phyloP scores from a whole-genome alignment of 1,284 basidiomycete genomes.

The Boletellus deceptivus region DNA sequence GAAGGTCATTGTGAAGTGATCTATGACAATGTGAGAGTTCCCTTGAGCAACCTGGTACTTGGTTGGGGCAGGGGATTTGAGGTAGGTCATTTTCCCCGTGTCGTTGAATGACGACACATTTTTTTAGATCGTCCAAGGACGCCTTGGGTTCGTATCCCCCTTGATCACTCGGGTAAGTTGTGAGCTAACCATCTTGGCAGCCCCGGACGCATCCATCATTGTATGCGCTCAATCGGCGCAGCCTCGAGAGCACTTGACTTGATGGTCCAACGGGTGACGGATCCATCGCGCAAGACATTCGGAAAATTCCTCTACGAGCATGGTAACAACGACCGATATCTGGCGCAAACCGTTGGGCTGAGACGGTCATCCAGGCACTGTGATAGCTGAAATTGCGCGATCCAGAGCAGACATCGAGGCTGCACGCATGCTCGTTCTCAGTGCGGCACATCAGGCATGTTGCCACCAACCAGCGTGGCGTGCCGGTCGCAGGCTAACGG shows the following conservation, averaged over 20 bases:
- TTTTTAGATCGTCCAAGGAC: slow-evolving; percentile 89
- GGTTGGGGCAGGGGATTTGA: slow-evolving; percentile 96
- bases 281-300: slow-evolving; percentile 88
- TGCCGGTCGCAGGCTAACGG: slow-evolving; percentile 5
- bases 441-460: slow-evolving; percentile 82
- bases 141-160: slow-evolving; percentile 70
- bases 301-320: slow-evolving; percentile 91
- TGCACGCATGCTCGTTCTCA: slow-evolving; percentile 83
- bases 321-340: slow-evolving; percentile 46
- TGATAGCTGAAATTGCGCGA: slow-evolving; percentile 87
- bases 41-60: slow-evolving; percentile 78
- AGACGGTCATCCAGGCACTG: slow-evolving; percentile 57
- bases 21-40: slow-evolving; percentile 93
- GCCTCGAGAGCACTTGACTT: slow-evolving; percentile 86
- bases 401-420: slow-evolving; percentile 92
- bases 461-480: background rate
- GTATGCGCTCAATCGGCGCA: slow-evolving; percentile 94
- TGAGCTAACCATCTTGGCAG: slow-evolving; percentile 37
- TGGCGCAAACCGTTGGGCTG: background rate
- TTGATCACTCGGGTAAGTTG: background rate
- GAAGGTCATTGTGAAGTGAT: slow-evolving; percentile 95
- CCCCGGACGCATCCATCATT: slow-evolving; percentile 96
- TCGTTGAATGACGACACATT: background rate
- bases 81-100: slow-evolving; percentile 35
- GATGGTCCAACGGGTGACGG: slow-evolving; percentile 90